Evolutionary conservation across 306 rosid genomes (phyloP).

Genomic region (Sophora flavescens): DNA sequence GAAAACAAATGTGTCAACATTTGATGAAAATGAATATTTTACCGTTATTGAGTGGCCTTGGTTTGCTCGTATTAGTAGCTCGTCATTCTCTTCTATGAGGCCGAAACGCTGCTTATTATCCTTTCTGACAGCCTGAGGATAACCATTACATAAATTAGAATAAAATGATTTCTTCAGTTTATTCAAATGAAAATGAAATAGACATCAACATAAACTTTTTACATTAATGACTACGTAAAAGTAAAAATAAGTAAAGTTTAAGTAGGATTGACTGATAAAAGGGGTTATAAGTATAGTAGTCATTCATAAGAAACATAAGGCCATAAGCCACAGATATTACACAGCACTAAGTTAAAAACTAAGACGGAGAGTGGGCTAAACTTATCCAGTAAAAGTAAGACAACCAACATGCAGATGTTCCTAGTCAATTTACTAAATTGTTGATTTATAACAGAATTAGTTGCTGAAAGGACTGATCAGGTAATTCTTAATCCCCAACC

Average conservation of each 20-base stretch:
- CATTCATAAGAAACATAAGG: conserved; percentile 31
- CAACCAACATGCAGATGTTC: conserved; percentile 22
- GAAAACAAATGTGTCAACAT: not conserved
- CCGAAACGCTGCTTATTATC: conserved; percentile 92
- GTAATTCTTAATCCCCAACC: not conserved
- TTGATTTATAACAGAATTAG: conserved; percentile 6
- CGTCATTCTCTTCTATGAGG: conserved; percentile 86
- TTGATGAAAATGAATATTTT: conserved; percentile 34
- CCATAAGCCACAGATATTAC: not conserved
- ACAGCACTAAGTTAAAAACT: not conserved
- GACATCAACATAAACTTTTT: not conserved
- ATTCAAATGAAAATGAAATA: conserved; percentile 23
- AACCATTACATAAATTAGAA: conserved; percentile 38
- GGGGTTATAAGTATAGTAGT: conserved; percentile 9
- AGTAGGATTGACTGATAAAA: not conserved
- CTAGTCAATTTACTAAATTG: conserved; percentile 28
- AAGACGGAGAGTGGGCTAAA: conserved; percentile 3
- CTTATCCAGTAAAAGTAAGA: conserved; percentile 1
- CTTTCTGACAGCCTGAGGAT: conserved; percentile 75
- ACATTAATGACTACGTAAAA: not conserved
- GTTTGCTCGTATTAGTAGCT: conserved; percentile 84
- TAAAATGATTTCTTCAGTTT: conserved; percentile 25
- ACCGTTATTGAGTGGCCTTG: conserved; percentile 91
- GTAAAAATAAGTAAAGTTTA: conserved; percentile 7
- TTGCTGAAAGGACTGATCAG: conserved; percentile 17